Evolutionary conservation across 2,329 filamentous ascomycete species (phyloP).

Genomic region (Aspergillus eucalypticola): DNA sequence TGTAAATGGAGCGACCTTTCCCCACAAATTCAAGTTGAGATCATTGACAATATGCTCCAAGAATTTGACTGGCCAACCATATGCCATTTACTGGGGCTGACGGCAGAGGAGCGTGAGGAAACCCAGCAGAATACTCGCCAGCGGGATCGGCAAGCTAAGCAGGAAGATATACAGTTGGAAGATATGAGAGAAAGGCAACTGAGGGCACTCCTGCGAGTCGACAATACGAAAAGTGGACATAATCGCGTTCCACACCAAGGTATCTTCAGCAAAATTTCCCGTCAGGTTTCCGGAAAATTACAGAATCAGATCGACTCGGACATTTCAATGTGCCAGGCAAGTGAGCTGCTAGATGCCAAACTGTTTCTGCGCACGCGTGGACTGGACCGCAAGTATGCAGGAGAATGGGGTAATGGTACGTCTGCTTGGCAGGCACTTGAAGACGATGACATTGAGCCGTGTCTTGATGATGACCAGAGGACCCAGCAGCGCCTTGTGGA

Average conservation of each 20-base stretch:
- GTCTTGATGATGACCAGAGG: neutral
- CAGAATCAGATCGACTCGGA: slow-evolving; percentile 17
- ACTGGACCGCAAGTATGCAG: slow-evolving; percentile 32
- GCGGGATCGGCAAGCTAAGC: slow-evolving; percentile 29
- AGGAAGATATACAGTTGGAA: slow-evolving; percentile 31
- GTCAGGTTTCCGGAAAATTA: slow-evolving; percentile 19
- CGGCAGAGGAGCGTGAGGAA: slow-evolving; percentile 21
- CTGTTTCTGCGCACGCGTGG: slow-evolving; percentile 32
- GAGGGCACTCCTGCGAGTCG: slow-evolving; percentile 31
- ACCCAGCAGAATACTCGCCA: slow-evolving; percentile 18
- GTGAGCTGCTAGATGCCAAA: slow-evolving; percentile 35
- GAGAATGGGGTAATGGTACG: slow-evolving; percentile 36
- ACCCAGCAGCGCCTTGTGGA: neutral
- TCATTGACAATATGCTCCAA: slow-evolving; percentile 35
- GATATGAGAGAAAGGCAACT: slow-evolving; percentile 41
- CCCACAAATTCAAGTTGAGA: slow-evolving; percentile 36
- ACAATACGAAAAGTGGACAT: slow-evolving; percentile 31
- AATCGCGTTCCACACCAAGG: slow-evolving; percentile 29
- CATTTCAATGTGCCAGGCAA: slow-evolving; percentile 31
- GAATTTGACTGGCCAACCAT: slow-evolving; percentile 23
- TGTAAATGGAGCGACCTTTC: slow-evolving; percentile 38
- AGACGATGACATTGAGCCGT: neutral
- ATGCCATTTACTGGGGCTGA: slow-evolving; percentile 29
- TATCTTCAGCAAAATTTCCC: slow-evolving; percentile 30
- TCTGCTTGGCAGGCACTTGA: slow-evolving; percentile 11